Conservation (phyloP, 805 yeast species). For the Yarrowia alimentaria region DNA sequence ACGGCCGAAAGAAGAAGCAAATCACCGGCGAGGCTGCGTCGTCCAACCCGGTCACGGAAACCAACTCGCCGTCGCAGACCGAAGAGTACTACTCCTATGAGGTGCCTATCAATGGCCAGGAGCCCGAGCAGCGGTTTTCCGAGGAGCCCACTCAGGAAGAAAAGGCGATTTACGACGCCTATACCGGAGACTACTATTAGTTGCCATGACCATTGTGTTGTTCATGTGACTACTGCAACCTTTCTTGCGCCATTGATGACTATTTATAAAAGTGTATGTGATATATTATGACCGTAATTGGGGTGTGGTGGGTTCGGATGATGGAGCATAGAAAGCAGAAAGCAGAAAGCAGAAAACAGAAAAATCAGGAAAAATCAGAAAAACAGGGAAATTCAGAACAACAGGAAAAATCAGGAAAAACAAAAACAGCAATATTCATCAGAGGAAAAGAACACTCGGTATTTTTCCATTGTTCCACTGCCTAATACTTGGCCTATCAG, state of each 20-base stretch:
- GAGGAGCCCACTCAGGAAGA: slow-evolving; percentile 25
- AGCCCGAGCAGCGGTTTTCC: slow-evolving; percentile 15
- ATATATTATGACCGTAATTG: slow-evolving; percentile 19
- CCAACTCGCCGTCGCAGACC: slow-evolving; percentile 20
- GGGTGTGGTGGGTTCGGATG: no score
- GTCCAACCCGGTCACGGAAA: slow-evolving; percentile 24
- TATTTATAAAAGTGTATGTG: slow-evolving; percentile 27
- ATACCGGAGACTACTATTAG: slow-evolving; percentile 24
- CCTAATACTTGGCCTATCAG: no score
- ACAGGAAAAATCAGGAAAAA: no score
- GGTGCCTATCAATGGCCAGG: slow-evolving; percentile 20
- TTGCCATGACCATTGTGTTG: neutral
- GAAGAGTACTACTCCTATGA: slow-evolving; percentile 23
- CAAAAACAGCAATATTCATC: no score
- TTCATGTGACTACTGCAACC: neutral
- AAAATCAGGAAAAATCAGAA: no score
- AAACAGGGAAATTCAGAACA: no score
- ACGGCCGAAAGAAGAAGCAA: slow-evolving; percentile 17
- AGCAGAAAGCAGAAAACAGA: no score
- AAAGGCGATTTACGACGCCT: slow-evolving; percentile 24
- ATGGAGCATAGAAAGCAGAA: no score
- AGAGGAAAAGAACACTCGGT: no score
- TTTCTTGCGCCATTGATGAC: slow-evolving; percentile 23
- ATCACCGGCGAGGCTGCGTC: neutral
- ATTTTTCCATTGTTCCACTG: no score